A percentile compares a stretch with the other conserved stretches of the same genome.
phyloP scores from a whole-genome alignment of 2,329 filamentous ascomycete genomes.

The Aspergillus sp. region DNA sequence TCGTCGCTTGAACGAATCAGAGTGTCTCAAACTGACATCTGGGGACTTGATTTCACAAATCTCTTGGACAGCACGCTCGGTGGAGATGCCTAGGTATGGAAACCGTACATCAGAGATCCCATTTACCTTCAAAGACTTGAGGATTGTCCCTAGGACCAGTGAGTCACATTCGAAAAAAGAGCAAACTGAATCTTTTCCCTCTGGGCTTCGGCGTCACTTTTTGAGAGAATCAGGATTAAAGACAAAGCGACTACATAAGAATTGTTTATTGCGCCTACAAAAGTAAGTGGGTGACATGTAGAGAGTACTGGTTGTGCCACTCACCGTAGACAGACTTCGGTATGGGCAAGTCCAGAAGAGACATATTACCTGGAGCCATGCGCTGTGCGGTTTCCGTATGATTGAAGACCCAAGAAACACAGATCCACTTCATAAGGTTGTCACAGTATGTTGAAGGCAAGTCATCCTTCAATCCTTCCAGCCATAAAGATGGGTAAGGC shows the following conservation, averaged over 20 bases:
- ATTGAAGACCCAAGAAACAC: slow-evolving; percentile 1
- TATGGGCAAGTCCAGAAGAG: neutral
- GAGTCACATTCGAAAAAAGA: too few relatives aligned
- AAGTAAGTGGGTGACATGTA: too few relatives aligned
- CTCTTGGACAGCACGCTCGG: too few relatives aligned
- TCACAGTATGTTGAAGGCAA: neutral
- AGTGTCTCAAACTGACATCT: too few relatives aligned
- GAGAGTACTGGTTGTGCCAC: neutral
- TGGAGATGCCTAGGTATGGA: too few relatives aligned
- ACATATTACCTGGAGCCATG: neutral
- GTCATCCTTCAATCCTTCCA: neutral
- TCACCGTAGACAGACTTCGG: neutral
- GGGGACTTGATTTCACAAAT: too few relatives aligned
- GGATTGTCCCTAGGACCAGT: too few relatives aligned
- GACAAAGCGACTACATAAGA: neutral
- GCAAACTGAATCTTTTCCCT: too few relatives aligned
- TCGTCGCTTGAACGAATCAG: too few relatives aligned
- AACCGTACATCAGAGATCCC: too few relatives aligned
- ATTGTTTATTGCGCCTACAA: neutral
- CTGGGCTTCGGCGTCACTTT: too few relatives aligned
- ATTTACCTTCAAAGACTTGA: too few relatives aligned
- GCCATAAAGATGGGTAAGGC: neutral
- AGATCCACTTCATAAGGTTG: neutral
- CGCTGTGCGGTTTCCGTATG: neutral
- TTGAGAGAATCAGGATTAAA: neutral